phyloP scores from a whole-genome alignment of 2,329 filamentous ascomycete species.

The Thielaviopsis cerberus region DNA sequence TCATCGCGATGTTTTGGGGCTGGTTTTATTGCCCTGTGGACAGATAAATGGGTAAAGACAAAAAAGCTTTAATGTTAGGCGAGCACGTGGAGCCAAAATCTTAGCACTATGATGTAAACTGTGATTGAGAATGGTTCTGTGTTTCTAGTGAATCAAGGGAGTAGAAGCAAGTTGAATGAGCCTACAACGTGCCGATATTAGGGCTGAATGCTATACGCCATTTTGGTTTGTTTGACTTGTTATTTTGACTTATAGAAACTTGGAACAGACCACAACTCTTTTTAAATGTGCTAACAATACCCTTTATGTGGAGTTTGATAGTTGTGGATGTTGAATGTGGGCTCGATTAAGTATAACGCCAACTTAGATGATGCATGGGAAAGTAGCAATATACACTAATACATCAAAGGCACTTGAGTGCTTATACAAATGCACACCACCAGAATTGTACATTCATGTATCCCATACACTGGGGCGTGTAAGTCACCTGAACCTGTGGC shows the following conservation, averaged over 20 bases:
- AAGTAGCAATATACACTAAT: too few species aligned
- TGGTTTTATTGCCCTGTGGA: neutral
- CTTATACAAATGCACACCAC: too few species aligned
- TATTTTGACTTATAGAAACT: neutral
- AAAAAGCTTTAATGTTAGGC: too few species aligned
- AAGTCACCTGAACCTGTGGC: neutral
- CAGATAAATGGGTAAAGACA: neutral
- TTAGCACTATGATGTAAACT: neutral
- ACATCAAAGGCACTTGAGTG: too few species aligned
- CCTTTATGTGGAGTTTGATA: neutral
- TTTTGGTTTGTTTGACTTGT: neutral
- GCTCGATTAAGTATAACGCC: neutral
- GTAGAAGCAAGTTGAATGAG: neutral
- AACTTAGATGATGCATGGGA: neutral
- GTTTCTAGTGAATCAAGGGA: neutral
- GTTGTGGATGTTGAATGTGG: neutral
- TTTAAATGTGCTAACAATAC: neutral
- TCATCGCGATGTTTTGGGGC: neutral
- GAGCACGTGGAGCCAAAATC: too few species aligned
- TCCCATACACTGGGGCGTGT: neutral
- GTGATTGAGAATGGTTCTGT: neutral
- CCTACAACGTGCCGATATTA: neutral
- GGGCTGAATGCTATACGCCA: neutral
- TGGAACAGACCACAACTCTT: neutral
- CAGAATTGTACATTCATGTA: neutral